These are phyloP conservation scores for Xanthoconium purpureum DNA, from an alignment of 768 basidiomycete species.

Conservation along the genomic window DNA sequence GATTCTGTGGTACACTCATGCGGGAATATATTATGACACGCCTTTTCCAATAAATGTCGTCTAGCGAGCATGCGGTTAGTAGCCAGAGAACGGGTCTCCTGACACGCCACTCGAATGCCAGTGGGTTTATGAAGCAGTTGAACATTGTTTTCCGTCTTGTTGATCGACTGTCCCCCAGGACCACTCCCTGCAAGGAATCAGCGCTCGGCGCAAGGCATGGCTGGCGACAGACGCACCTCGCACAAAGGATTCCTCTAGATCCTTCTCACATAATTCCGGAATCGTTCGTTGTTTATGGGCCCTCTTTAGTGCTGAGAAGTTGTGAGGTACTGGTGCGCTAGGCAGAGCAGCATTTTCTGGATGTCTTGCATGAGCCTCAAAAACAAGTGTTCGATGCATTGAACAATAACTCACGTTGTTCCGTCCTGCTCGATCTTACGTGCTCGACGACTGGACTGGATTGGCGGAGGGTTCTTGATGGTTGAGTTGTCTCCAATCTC, in stretches of 20 bases:
- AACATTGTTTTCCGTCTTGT: constrained; percentile 91
- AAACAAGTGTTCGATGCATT: constrained; percentile 28
- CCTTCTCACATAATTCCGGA: constrained; percentile 71
- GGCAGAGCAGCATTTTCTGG: constrained; percentile 33
- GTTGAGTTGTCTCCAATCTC: constrained; percentile 85
- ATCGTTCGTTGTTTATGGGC: constrained; percentile 60
- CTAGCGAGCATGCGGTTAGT: constrained; percentile 80
- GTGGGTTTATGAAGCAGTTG: constrained; percentile 88
- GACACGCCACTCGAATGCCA: constrained; percentile 81
- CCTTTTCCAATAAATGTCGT: constrained; percentile 72
- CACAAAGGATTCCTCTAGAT: constrained; percentile 86
- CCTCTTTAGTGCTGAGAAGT: constrained; percentile 70
- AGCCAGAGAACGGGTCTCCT: constrained; percentile 81
- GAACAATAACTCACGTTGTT: constrained; percentile 24
- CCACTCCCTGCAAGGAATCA: constrained; percentile 62
- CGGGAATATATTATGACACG: constrained; percentile 37
- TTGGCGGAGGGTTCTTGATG: constrained; percentile 56
- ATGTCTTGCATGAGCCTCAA: constrained; percentile 27
- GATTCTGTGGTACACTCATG: constrained; percentile 3
- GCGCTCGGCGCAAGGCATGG: neutral
- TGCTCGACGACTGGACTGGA: constrained; percentile 47
- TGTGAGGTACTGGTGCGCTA: constrained; percentile 33
- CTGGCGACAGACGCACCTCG: constrained; percentile 52
- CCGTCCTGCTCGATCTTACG: constrained; percentile 42
- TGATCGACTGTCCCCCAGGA: constrained; percentile 95